A percentile compares a stretch with the other conserved stretches of the same genome.
Conservation (phyloP, 306 rosid species). For the Quercus bicolor region DNA sequence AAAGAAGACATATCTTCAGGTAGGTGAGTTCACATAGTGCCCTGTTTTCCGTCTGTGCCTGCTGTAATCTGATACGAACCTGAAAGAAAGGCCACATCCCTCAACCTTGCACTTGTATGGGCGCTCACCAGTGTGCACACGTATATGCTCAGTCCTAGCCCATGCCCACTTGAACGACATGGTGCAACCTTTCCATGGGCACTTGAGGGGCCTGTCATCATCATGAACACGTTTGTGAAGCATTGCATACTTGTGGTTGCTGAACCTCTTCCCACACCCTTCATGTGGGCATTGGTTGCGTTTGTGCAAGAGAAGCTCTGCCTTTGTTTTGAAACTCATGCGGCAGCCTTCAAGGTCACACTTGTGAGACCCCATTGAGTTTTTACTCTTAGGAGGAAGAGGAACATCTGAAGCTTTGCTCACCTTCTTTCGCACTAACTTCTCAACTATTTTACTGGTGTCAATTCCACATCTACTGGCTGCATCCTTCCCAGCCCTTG, state of each 20-base stretch:
- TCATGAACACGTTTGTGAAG: constrained; percentile 90
- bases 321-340: constrained; percentile 74
- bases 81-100: constrained; percentile 88
- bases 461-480: constrained; percentile 23
- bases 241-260: constrained; percentile 81
- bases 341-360: constrained; percentile 84
- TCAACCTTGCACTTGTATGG: constrained; percentile 85
- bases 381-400: constrained; percentile 38
- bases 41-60: constrained; percentile 94
- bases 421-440: constrained; percentile 43
- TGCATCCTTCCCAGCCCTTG: constrained; percentile 55
- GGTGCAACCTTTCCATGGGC: constrained; percentile 97
- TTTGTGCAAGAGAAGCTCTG: constrained; percentile 68
- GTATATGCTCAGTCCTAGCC: constrained; percentile 95
- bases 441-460: constrained; percentile 15
- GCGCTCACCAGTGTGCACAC: constrained; percentile 95
- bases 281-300: constrained; percentile 78
- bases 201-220: constrained; percentile 86
- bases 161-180: constrained; percentile 99
- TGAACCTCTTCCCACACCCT: constrained; percentile 93
- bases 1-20: constrained; percentile 29
- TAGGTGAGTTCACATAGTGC: constrained; percentile 55
- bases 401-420: constrained; percentile 32
- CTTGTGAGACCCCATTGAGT: constrained; percentile 39
- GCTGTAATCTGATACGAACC: constrained; percentile 91